A percentile compares a stretch with the other conserved stretches of the same genome.
Evolutionary conservation across 1,284 basidiomycete species (phyloP).

Genomic region (Heterobasidion irregulare): DNA sequence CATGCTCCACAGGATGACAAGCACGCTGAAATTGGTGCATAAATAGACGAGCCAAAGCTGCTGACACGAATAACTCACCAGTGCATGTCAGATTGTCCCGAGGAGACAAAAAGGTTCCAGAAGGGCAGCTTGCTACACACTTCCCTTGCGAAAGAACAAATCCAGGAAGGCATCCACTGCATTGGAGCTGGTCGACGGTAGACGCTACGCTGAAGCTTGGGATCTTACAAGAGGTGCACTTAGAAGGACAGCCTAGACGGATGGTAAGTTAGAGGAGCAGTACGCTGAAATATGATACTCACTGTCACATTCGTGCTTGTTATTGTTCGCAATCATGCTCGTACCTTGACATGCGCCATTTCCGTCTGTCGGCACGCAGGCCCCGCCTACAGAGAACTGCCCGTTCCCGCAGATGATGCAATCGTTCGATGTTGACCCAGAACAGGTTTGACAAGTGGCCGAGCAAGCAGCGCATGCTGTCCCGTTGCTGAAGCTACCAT

Average conservation of each 20-base stretch:
- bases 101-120: slow-evolving; percentile 63
- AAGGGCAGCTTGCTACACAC: slow-evolving; percentile 62
- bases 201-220: slow-evolving; percentile 62
- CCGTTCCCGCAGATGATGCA: slow-evolving; percentile 61
- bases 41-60: slow-evolving; percentile 3
- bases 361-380: slow-evolving; percentile 54
- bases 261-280: background rate
- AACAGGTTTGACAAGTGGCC: slow-evolving; percentile 61
- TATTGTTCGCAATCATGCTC: slow-evolving; percentile 69
- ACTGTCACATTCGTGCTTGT: slow-evolving; percentile 76
- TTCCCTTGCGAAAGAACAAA: slow-evolving; percentile 59
- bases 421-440: slow-evolving; percentile 56
- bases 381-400: slow-evolving; percentile 51
- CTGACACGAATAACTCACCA: slow-evolving; percentile 24
- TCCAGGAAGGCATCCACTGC: slow-evolving; percentile 70
- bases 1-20: slow-evolving; percentile 69
- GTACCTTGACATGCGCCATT: slow-evolving; percentile 67
- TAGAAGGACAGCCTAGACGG: slow-evolving; percentile 58
- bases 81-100: slow-evolving; percentile 64
- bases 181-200: slow-evolving; percentile 56
- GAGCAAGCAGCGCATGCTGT: slow-evolving; percentile 52
- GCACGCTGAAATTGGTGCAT: slow-evolving; percentile 42
- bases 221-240: slow-evolving; percentile 71
- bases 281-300: slow-evolving; percentile 21
- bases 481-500: slow-evolving; percentile 54